A percentile compares a stretch with the other conserved stretches of the same genome.
These are phyloP conservation scores for Hypomontagnella monticulosa DNA, from an alignment of 495 filamentous ascomycete genomes.

Conservation along the genomic window DNA sequence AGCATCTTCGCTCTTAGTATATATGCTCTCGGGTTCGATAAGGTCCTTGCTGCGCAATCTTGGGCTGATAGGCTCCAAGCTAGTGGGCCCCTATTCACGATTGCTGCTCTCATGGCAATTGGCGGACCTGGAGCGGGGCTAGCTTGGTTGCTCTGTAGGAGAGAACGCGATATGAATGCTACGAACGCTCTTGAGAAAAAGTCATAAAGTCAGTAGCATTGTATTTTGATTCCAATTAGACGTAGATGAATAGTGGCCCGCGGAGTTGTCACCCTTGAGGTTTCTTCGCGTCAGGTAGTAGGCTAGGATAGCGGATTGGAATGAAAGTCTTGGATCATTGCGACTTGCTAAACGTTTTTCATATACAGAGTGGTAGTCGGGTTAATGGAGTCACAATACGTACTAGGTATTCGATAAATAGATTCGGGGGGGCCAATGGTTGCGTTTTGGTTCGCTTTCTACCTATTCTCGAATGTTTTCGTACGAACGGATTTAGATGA, in stretches of 20 bases:
- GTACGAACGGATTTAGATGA: too few species aligned
- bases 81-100: not conserved
- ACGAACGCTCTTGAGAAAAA: not conserved
- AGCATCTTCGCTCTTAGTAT: slow-evolving; percentile 16
- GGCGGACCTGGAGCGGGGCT: slow-evolving; percentile 24
- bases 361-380: too few species aligned
- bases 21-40: slow-evolving; percentile 1
- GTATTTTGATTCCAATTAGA: not conserved
- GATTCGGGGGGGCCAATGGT: too few species aligned
- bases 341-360: too few species aligned
- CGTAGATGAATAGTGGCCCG: not conserved
- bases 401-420: too few species aligned
- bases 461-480: too few species aligned
- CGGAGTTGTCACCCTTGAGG: slow-evolving; percentile 2
- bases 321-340: not conserved
- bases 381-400: too few species aligned
- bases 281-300: not conserved
- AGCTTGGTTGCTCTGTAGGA: slow-evolving; percentile 30
- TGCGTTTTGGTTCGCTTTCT: too few species aligned
- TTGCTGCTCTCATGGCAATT: slow-evolving; percentile 5
- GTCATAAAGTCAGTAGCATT: not conserved
- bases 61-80: not conserved
- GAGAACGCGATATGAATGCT: slow-evolving; percentile 4
- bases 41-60: not conserved
- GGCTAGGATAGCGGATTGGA: too few species aligned